Evolutionary conservation across 768 basidiomycete genomes (phyloP), one percentile per base, ranked within the genome.

Genomic region (Calocera viscosa): DNA sequence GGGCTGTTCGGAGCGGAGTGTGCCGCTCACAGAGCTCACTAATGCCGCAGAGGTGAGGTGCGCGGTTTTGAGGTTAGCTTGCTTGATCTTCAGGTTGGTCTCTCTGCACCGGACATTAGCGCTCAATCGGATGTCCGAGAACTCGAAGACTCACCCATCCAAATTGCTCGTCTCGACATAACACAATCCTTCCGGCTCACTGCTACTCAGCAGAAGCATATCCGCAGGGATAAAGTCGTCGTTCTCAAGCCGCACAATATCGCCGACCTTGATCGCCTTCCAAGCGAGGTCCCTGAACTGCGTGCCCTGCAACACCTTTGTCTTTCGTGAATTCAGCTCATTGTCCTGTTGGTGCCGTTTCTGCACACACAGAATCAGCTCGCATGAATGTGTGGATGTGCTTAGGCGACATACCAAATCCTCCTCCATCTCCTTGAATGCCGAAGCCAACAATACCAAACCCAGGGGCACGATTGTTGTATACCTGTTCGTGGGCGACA

Each of bases 1-100:
- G 5, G 96, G 96, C 68, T 97, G 92, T 75, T 99, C 96, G 8
- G 91, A 95, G 49, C 93, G 86, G 26, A 99, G 80, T 16, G 88
- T 86, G 14, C 96, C 96, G 40, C 83, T 85, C 1, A 99, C 80
- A 7, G 84, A 75, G 19, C 82, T 80, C 43, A 93, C 87, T 11
- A 88, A 82, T 7, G 84, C 76, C 0, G 95, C 94, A 1, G 90
- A 84, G 3, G 87, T 92, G 47, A 97, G 81, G 3, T 81, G 72
- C 0, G 89, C 78, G 0, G 94, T 97, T 35, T 91, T 85, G 0
- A 90, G 80, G 1, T 90, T 90, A 0, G 91, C 91, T 77, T 99
- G 94, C 74, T 99, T 99, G 77, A 99, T 98, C 80, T 98, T 99
- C 71, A 99, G 82, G 73, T 98, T 98, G 2, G 96, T 99, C 79